Conservation (phyloP, 225 moss, liverwort and hornwort genomes). For the Ulota crispa region DNA sequence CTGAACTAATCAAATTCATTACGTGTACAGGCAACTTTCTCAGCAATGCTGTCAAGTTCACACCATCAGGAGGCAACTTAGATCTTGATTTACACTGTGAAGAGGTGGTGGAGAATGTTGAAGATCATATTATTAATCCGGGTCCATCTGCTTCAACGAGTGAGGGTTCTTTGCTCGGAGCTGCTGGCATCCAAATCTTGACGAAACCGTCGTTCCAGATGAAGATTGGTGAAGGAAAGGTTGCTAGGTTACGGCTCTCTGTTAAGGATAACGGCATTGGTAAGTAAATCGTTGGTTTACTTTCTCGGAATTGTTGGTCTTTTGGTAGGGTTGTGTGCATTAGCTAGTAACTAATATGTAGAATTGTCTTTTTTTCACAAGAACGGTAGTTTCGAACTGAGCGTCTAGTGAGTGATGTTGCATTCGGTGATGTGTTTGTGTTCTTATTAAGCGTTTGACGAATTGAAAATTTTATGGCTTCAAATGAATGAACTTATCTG, state of each 20-base stretch:
- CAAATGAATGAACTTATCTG: too few species aligned
- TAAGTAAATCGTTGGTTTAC: neutral
- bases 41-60: conserved; percentile 79
- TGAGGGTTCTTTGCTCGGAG: conserved; percentile 41
- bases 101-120: conserved; percentile 45
- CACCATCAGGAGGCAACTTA: conserved; percentile 63
- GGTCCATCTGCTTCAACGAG: conserved; percentile 17
- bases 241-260: conserved; percentile 68
- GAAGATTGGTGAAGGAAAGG: conserved; percentile 44
- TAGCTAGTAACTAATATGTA: neutral
- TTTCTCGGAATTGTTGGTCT: neutral
- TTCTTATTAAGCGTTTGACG: too few species aligned
- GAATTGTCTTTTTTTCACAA: neutral
- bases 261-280: conserved; percentile 79
- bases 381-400: neutral
- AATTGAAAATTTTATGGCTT: too few species aligned
- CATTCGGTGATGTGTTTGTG: too few species aligned
- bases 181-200: conserved; percentile 37
- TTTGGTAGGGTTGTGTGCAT: neutral
- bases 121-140: neutral
- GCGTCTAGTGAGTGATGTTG: neutral
- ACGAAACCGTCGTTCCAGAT: conserved; percentile 31
- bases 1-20: neutral
- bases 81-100: conserved; percentile 64
- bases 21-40: conserved; percentile 58